Evolutionary conservation across 768 basidiomycete genomes (phyloP), one percentile per base, ranked within the genome.

Genomic region (Lactifluus piperatus): DNA sequence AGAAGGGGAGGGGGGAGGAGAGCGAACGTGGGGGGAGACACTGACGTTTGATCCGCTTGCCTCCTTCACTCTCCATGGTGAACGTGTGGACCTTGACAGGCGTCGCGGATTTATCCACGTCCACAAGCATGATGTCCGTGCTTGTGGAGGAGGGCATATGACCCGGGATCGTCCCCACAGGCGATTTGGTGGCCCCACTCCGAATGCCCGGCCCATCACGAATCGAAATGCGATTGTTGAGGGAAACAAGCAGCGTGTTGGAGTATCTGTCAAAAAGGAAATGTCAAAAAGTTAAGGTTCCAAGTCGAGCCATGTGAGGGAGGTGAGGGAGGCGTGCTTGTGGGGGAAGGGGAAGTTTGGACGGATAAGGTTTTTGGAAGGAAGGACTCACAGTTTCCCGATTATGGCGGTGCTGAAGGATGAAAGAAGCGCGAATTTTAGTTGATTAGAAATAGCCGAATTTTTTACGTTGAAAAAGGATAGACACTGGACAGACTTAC

Each of bases 191-290:
- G 1, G 32, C 4, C 2, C 29, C 37, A 24, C 37, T 7, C 13
- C 9, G 20, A 18, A 39, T 16, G 10, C n/a, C 32, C 13, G 8
- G 18, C 16, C 41, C 5, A 5, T 52, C 51, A 3, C 60, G 60
- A n/a, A 61, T 36, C 18, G 60, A 45, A 22, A 61, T 36, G 18
- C 60, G 60, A 26, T 62, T 62, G 46, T 68, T 68, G 58, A 69
- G 61, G 3, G 65, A 47, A 39, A 68, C 65, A 26, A 69, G 66
- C 20, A 69, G 60, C 0, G 68, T 69, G 57, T 69, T 69, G n/a
- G 68, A 63, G 54, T 63, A 65, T 11, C 58, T 60, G 32, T 44
- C 41, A 36, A 13, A n/a, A n/a, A n/a, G n/a, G n/a, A n/a, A n/a
- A n/a, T n/a, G n/a, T n/a, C n/a, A n/a, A n/a, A n/a, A n/a, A n/a